Percentiles rank a stretch among this genome's conserved stretches.
Conservation (phyloP, 257 asterid genomes). For the Solanum tacnaense region DNA sequence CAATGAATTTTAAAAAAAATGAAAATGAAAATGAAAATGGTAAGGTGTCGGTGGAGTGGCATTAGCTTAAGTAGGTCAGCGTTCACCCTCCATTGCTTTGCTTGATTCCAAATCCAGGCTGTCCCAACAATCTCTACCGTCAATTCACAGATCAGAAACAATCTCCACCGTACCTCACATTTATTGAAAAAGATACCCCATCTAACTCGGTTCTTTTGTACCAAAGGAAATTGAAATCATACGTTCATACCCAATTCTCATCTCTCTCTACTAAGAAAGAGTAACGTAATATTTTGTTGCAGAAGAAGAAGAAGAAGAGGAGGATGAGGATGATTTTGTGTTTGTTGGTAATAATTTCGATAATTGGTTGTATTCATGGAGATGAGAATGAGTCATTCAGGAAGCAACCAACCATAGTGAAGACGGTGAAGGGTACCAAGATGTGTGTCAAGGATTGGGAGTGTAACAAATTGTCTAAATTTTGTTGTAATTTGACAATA, state of each 20-base stretch:
- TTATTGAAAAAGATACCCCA: constrained; percentile 18
- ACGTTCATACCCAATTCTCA: too few species aligned
- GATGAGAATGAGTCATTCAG: constrained; percentile 20
- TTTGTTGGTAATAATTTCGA: constrained; percentile 2
- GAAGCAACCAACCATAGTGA: constrained; percentile 29
- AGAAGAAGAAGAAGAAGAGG: background rate
- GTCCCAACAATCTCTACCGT: background rate
- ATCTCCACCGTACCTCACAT: background rate
- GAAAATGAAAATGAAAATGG: background rate
- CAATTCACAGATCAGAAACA: background rate
- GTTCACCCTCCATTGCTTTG: background rate
- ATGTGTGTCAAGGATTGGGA: constrained; percentile 76
- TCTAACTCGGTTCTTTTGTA: constrained; percentile 8
- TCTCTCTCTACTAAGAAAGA: background rate
- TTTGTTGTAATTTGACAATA: constrained; percentile 72
- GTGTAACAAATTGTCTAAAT: constrained; percentile 38
- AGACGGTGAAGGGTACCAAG: constrained; percentile 53
- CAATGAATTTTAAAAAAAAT: background rate
- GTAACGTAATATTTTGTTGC: background rate
- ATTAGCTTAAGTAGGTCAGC: constrained; percentile 1
- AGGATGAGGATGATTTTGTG: constrained; percentile 5
- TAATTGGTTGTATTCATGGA: background rate
- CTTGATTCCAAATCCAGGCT: constrained; percentile 1
- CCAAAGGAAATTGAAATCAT: constrained; percentile 6
- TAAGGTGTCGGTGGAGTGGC: constrained; percentile 3